Evolutionary conservation across 1,139 yeast genomes (phyloP).

Genomic region (Zygoascus sp.): DNA sequence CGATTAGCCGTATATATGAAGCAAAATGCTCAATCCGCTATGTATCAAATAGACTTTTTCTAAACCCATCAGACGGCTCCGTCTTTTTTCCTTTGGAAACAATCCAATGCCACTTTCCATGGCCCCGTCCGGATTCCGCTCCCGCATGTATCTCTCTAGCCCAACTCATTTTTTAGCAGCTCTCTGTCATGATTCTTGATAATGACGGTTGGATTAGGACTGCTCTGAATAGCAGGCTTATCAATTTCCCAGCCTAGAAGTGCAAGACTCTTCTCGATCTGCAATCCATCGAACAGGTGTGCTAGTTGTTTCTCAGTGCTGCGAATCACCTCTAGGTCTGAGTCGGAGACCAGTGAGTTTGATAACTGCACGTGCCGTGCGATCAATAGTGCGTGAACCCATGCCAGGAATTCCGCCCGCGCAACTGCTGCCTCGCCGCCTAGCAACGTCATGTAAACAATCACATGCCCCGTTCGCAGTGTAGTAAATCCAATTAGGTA

Average conservation of each 20-base stretch:
- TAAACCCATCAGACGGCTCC: too few relatives aligned
- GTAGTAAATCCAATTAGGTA: slow-evolving; percentile 24
- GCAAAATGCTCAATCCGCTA: too few relatives aligned
- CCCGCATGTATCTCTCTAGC: too few relatives aligned
- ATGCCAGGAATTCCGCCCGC: slow-evolving; percentile 27
- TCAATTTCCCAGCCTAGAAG: slow-evolving; percentile 30
- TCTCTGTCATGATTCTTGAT: background rate
- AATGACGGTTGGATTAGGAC: slow-evolving; percentile 19
- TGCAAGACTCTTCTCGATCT: slow-evolving; percentile 22
- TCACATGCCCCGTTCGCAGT: slow-evolving; percentile 14
- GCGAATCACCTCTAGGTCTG: slow-evolving; percentile 23
- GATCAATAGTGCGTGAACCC: slow-evolving; percentile 34
- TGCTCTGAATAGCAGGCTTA: slow-evolving; percentile 23
- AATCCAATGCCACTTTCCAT: too few relatives aligned
- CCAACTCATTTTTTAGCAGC: too few relatives aligned
- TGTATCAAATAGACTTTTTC: too few relatives aligned
- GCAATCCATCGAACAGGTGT: slow-evolving; percentile 25
- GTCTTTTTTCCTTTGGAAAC: too few relatives aligned
- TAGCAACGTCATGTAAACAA: slow-evolving; percentile 25
- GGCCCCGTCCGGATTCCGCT: too few relatives aligned
- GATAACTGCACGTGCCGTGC: slow-evolving; percentile 19
- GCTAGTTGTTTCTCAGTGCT: slow-evolving; percentile 23
- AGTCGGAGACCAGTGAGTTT: slow-evolving; percentile 7
- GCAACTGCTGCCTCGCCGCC: slow-evolving; percentile 14
- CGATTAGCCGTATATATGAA: too few relatives aligned